Evolutionary conservation across 148 eudicot species (phyloP).

Genomic region (Amaranthus hypochondriacus): DNA sequence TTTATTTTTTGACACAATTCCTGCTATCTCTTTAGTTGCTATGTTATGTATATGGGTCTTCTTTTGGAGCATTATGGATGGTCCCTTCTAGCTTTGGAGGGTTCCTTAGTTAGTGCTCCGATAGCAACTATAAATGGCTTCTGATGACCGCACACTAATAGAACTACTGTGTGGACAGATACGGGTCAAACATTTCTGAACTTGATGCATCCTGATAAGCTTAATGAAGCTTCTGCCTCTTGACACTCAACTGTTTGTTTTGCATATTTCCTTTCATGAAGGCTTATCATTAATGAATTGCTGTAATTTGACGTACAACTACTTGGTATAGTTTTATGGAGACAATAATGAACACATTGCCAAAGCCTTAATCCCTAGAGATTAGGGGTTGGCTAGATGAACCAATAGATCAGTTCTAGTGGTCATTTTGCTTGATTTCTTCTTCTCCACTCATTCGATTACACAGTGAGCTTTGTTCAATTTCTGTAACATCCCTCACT

Average conservation of each 20-base stretch:
- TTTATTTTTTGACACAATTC: background rate
- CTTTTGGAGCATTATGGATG: slow-evolving; percentile 44
- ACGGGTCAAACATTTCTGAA: slow-evolving; percentile 52
- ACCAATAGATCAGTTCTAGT: too few relatives aligned
- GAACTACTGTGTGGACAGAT: slow-evolving; percentile 83
- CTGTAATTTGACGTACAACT: too few relatives aligned
- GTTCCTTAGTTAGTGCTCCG: slow-evolving; percentile 56
- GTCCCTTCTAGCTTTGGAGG: slow-evolving; percentile 55
- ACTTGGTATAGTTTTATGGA: too few relatives aligned
- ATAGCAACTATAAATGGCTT: slow-evolving; percentile 49
- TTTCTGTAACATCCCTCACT: too few relatives aligned
- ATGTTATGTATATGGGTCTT: background rate
- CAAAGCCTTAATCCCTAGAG: too few relatives aligned
- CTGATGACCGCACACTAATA: slow-evolving; percentile 78
- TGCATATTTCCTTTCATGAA: background rate
- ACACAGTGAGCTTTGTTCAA: too few relatives aligned
- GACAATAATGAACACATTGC: too few relatives aligned
- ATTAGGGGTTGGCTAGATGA: too few relatives aligned
- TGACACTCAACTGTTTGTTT: background rate
- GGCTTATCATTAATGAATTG: too few relatives aligned
- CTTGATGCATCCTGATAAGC: background rate
- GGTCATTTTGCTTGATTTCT: too few relatives aligned
- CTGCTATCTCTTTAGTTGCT: background rate
- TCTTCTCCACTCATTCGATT: too few relatives aligned
- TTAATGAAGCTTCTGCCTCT: background rate